These are phyloP conservation scores for Stenogyne calaminthoides DNA, from an alignment of 305 asterid species.

Conservation along the genomic window DNA sequence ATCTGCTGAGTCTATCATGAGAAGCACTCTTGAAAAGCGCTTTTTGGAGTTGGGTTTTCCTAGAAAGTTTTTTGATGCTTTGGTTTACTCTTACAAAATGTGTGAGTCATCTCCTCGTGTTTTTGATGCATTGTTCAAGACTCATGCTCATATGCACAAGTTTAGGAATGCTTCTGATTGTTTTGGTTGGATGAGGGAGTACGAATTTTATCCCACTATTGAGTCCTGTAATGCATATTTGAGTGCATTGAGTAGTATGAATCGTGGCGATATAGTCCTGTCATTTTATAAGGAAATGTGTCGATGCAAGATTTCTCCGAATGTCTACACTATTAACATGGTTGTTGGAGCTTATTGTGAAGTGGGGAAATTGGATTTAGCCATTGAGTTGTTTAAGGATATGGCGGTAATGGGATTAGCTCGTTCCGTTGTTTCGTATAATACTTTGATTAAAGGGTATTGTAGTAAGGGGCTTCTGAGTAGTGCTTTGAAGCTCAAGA, in stretches of 20 bases:
- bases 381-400: slow-evolving; percentile 59
- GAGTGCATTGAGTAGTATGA: slow-evolving; percentile 60
- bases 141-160: slow-evolving; percentile 72
- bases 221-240: slow-evolving; percentile 85
- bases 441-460: slow-evolving; percentile 76
- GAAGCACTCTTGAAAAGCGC: slow-evolving; percentile 47
- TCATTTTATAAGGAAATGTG: slow-evolving; percentile 75
- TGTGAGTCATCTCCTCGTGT: slow-evolving; percentile 86
- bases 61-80: slow-evolving; percentile 61
- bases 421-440: slow-evolving; percentile 62
- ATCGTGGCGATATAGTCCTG: slow-evolving; percentile 59
- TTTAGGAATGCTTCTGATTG: slow-evolving; percentile 77
- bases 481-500: slow-evolving; percentile 70
- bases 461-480: slow-evolving; percentile 58
- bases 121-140: slow-evolving; percentile 79
- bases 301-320: slow-evolving; percentile 64
- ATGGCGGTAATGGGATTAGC: slow-evolving; percentile 66
- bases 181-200: slow-evolving; percentile 73
- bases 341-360: slow-evolving; percentile 68
- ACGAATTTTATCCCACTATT: slow-evolving; percentile 77
- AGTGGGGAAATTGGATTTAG: slow-evolving; percentile 67
- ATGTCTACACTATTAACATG: slow-evolving; percentile 76
- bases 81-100: slow-evolving; percentile 66
- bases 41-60: slow-evolving; percentile 48
- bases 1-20: slow-evolving; percentile 71